Conservation (phyloP, 208 protist genomes). For the Trypanosoma platydactyli region DNA sequence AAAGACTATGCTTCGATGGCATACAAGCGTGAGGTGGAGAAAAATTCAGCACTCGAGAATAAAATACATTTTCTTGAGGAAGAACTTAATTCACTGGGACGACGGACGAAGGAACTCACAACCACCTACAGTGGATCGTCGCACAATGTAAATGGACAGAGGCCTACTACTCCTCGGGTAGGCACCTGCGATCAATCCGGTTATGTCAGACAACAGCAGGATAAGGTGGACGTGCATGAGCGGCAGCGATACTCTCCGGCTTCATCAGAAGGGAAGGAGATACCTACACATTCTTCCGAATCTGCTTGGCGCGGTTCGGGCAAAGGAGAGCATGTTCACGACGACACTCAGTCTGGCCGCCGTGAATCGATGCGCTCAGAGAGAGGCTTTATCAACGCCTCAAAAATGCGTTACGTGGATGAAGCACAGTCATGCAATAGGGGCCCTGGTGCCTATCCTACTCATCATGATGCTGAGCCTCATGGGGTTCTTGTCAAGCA, state of each 20-base stretch:
- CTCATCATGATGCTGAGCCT: background rate
- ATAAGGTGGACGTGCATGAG: background rate
- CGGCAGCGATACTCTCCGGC: background rate
- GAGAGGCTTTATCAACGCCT: background rate
- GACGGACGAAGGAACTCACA: constrained; percentile 11
- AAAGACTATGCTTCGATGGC: constrained; percentile 63
- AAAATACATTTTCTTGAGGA: constrained; percentile 44
- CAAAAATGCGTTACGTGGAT: background rate
- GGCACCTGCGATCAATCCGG: too few relatives aligned
- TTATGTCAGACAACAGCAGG: constrained; percentile 1
- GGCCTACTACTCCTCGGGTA: background rate
- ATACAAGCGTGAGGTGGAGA: constrained; percentile 57
- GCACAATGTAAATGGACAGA: background rate
- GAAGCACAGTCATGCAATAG: background rate
- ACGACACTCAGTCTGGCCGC: background rate
- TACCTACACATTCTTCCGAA: background rate
- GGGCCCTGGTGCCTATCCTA: background rate
- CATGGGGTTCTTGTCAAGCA: constrained; percentile 30
- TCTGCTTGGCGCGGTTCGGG: background rate
- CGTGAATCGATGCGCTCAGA: background rate
- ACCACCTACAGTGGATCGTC: constrained; percentile 13
- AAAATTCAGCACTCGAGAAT: constrained; percentile 41
- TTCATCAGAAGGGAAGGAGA: background rate
- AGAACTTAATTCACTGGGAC: constrained; percentile 31
- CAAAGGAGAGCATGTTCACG: background rate